Evolutionary conservation across 2,329 filamentous ascomycete genomes (phyloP).

Genomic region (Epichloe typhina): DNA sequence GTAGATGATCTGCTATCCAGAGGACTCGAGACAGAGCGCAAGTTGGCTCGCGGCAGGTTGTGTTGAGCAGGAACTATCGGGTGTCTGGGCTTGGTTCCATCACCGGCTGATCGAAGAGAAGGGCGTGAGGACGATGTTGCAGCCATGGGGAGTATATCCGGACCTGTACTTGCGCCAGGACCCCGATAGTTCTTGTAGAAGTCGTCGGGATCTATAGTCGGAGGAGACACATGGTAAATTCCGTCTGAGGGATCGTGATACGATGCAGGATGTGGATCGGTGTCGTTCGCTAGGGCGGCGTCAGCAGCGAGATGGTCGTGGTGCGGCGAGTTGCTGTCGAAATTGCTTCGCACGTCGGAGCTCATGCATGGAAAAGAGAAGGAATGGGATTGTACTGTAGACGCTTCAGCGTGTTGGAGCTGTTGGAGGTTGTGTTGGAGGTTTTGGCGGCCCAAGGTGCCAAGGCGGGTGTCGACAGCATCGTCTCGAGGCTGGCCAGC

Average conservation of each 20-base stretch:
- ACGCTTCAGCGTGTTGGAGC: constrained; percentile 11
- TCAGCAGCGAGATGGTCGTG: constrained; percentile 7
- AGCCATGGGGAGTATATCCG: constrained; percentile 23
- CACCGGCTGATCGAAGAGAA: constrained; percentile 35
- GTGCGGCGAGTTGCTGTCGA: constrained; percentile 5
- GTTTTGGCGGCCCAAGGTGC: constrained; percentile 11
- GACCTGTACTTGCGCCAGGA: constrained; percentile 21
- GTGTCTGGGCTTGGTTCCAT: constrained; percentile 35
- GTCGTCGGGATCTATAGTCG: constrained; percentile 37
- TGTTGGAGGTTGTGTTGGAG: constrained; percentile 16
- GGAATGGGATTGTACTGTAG: neutral
- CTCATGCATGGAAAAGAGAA: neutral
- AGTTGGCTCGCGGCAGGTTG: constrained; percentile 26
- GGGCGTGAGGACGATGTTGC: constrained; percentile 25
- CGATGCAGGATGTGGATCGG: constrained; percentile 1
- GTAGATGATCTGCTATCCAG: constrained; percentile 28
- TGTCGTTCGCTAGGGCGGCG: neutral
- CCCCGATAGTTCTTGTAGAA: constrained; percentile 40
- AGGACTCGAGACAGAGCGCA: constrained; percentile 45
- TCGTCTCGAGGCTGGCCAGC: constrained; percentile 13
- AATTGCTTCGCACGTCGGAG: constrained; percentile 2
- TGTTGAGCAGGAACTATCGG: constrained; percentile 27
- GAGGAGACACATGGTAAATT: constrained; percentile 25
- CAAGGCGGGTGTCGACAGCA: constrained; percentile 5
- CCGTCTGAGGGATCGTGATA: constrained; percentile 10